These are phyloP conservation scores for Sporisorium reilianum DNA, from an alignment of 1,284 basidiomycete species.

Conservation along the genomic window DNA sequence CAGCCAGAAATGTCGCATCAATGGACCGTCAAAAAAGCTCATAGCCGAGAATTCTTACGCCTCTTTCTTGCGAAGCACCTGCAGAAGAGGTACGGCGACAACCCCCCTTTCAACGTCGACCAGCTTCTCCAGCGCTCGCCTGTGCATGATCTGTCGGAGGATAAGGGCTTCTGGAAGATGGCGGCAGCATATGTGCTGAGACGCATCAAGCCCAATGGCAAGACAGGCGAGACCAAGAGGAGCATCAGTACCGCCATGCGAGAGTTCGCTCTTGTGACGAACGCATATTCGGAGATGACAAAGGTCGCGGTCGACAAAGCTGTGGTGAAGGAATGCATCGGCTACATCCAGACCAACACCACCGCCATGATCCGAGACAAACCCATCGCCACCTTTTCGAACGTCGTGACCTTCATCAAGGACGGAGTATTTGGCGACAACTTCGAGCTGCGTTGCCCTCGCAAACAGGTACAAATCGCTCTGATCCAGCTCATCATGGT, in stretches of 20 bases:
- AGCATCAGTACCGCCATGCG: background rate
- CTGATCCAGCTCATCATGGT: background rate
- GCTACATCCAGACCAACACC: background rate
- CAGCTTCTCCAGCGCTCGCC: too few relatives aligned
- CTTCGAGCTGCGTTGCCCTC: constrained; percentile 4
- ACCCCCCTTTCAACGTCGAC: too few relatives aligned
- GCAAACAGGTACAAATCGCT: constrained; percentile 2
- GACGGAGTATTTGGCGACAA: background rate
- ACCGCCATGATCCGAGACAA: background rate
- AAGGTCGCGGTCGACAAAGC: background rate
- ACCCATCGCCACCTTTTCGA: background rate
- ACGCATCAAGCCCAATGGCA: background rate
- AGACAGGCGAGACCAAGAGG: background rate
- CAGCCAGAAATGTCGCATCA: background rate
- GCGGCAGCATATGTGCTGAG: background rate
- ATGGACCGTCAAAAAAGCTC: background rate
- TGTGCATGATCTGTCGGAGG: too few relatives aligned
- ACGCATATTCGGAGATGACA: background rate
- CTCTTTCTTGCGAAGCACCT: too few relatives aligned
- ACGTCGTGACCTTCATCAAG: background rate
- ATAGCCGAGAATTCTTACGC: background rate
- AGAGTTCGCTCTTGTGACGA: background rate
- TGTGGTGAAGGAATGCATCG: background rate
- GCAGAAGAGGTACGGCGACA: too few relatives aligned
- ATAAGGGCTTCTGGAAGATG: background rate